A percentile compares a stretch with the other conserved stretches of the same genome.
phyloP scores from a whole-genome alignment of 257 asterid genomes.

The Primulina eburnea region DNA sequence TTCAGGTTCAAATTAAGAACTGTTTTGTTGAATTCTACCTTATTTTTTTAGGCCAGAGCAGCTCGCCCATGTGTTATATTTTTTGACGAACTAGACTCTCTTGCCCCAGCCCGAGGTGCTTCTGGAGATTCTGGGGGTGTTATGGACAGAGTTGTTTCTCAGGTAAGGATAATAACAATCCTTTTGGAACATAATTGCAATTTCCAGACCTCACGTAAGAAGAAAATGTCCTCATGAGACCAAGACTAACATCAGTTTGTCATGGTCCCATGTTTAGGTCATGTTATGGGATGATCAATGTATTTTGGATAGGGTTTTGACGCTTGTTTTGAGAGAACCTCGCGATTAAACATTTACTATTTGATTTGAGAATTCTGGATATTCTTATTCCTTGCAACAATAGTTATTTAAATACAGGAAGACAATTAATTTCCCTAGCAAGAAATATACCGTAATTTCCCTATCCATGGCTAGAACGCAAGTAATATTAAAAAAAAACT shows the following conservation, averaged over 20 bases:
- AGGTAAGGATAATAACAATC: conserved; percentile 42
- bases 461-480: too few relatives aligned
- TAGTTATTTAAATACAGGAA: too few relatives aligned
- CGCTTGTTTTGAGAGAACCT: too few relatives aligned
- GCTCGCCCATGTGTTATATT: conserved; percentile 98
- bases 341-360: too few relatives aligned
- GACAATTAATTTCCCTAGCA: too few relatives aligned
- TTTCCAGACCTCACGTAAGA: background rate
- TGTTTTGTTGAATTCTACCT: conserved; percentile 21
- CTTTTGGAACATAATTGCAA: conserved; percentile 5
- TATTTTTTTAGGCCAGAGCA: conserved; percentile 72
- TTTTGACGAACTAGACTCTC: conserved; percentile 96
- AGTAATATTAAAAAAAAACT: too few relatives aligned
- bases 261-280: too few relatives aligned
- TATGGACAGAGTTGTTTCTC: conserved; percentile 98
- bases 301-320: too few relatives aligned
- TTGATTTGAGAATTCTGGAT: too few relatives aligned
- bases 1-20: background rate
- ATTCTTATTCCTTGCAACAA: too few relatives aligned
- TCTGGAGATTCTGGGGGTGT: conserved; percentile 97
- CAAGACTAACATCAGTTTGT: background rate
- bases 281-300: too few relatives aligned
- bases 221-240: background rate
- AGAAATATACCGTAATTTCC: too few relatives aligned
- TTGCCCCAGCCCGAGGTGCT: conserved; percentile 98